Evolutionary conservation across 2,329 filamentous ascomycete genomes (phyloP), one percentile per base, ranked within the genome.

Genomic region (Cordyceps pruinosa): DNA sequence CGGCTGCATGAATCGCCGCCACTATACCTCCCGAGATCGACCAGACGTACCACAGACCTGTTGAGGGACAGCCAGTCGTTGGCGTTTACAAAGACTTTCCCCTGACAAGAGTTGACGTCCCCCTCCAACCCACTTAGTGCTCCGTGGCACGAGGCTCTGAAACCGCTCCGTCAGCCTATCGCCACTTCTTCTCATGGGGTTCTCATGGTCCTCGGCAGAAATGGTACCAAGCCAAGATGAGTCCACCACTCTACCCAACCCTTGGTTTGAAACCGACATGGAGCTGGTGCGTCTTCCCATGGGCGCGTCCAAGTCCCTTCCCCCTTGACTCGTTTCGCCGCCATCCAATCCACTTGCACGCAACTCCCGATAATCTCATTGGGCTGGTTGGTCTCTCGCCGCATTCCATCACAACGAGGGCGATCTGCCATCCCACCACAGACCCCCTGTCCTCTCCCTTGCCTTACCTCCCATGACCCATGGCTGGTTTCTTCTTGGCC

Each of bases 401-500:
- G 56, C 49, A 19, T 54, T 54, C 45, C 44, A 55, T 56, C 57
- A 30, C 23, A 45, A 47, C 21, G 45, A 51, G 46, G 7, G 19
- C 28, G 34, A 35, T 35, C 42, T 50, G 26, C 28, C 21, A n/a
- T 54, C 45, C 45, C 50, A 34, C 7, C 5, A 45, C 21, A n/a
- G n/a, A 5, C 44, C 15, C 17, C 10, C 8, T 17, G 2, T 4
- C 21, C 55, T 51, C 23, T 46, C 23, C 45, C 45, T 37, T 32
- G 21, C 23, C 47, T 26, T 25, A 42, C 53, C 49, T 25, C 17
- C 28, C 42, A 54, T 45, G 13, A 28, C 15, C 51, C 44, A 21
- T 51, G 46, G 35, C 60, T 56, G 66, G 69, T 73, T 68, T 69
- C 50, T 39, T 67, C 41, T 48, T 39, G 39, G 39, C 39, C 25